Evolutionary conservation across 192 early-diverging fungal species (phyloP), one percentile per base, ranked within the genome.

Genomic region (Podila minutissima): DNA sequence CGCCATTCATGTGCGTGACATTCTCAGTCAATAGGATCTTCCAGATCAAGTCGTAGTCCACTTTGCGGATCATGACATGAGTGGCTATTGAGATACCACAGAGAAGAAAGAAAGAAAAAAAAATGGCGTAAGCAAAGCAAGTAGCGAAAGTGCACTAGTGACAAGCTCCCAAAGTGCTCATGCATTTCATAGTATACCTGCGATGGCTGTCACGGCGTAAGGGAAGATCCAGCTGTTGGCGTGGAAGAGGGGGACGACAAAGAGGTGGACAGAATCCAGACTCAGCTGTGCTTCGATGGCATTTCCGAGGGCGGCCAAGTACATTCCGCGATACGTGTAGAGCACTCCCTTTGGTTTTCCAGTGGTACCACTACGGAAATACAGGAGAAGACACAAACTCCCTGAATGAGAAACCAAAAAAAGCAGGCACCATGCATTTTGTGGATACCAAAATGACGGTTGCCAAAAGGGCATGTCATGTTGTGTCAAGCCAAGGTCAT

Each of bases 21-120:
- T 78, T 82, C 28, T 84, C 72, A 37, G 85, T 62, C 15, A 68
- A 53, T 0, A 91, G 62, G 8, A 83, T 67, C 11, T 86, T 59
- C 90, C 90, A 91, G 19, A 91, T 91, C 24, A 33, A 24, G 32
- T 76, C 78, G 66, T 90, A 90, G 53, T 91, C 90, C 3, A 91
- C 49, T 64, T 89, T 88, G 28, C 83, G 85, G 50, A 91, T 62
- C 72, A 89, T 81, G 1, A 88, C 72, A 63, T 89, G 87, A 5
- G 79, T 74, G 1, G 76, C 84, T 64, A 72, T 48, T 20, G 38
- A 49, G 22, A 29, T 53, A 35, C 75, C 74, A 66, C 38, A 85
- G 84, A 81, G 71, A 48, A 67, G 57, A 67, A 82, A 67, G 57
- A 67, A 82, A 69, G 46, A 31, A 71, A 3, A 26, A 35, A 67